Base-by-base conservation (phyloP, 106 monocot species). In the Apostasia shenzhenica region DNA sequence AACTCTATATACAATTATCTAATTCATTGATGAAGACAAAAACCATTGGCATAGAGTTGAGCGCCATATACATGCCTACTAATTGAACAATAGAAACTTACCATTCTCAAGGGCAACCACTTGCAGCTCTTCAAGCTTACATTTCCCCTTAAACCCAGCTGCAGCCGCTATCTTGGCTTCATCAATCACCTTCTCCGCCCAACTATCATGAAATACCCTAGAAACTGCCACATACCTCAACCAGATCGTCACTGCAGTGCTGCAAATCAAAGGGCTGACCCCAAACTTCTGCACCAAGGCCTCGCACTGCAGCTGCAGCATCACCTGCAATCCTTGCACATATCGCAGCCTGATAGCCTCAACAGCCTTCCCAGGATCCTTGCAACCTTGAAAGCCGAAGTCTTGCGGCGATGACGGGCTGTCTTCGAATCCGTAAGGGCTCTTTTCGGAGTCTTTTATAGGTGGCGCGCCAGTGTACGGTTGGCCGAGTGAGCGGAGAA, bases 301-400 rank as follows among this genome's bases (percentile, higher is more conserved):
- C 70, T 92, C 85, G 39, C 86, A 86, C 69, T 97, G 97, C 14
- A 77, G 69, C 81, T 89, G 82, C 63, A 97, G 56, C 84, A 89
- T 89, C 62, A 97, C 58, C 84, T 92, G 92, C 68, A 97, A 49
- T 11, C 97, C 92, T 80, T 81, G 75, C 69, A 88, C 73, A 51
- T 89, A 93, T 68, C 84, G 71, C 64, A 68, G 38, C 69, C 86
- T 69, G 45, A 83, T 75, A 48, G 42, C 74, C 1, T 45, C 54
- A 6, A 63, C 77, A 5, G 76, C 8, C 39, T 46, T 53, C 66
- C 70, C 82, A 14, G 57, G 55, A n/a, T 86, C 80, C 0, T 45
- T 9, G 7, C 55, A 52, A 39, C 1, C 41, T 14, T 14, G 11
- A n/a, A 7, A 14, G 0, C 58, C 55, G 1, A 85, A 92, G 56